Evolutionary conservation across 2,329 filamentous ascomycete species (phyloP), one percentile per base, ranked within the genome.

Genomic region (Stagonosporopsis cucurbitacearum): DNA sequence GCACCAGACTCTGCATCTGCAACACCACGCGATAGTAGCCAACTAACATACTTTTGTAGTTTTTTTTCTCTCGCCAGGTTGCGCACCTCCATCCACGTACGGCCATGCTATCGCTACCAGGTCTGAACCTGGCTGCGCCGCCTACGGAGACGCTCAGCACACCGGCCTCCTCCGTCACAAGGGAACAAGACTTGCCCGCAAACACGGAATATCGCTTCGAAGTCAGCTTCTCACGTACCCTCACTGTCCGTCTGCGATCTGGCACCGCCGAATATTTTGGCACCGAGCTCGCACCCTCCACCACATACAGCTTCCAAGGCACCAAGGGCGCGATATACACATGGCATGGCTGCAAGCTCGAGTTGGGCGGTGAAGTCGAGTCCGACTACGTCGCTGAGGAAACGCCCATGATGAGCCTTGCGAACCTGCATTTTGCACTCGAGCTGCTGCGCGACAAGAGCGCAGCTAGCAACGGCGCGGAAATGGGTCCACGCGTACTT

Each of bases 251-350:
- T 79, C 81, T 98, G 23, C 78, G 91, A 52, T 86, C 84, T 30
- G 95, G 95, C 58, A 92, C 88, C 1, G 95, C 94, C 44, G 95
- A 99, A 76, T 87, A 96, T 70, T 96, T 98, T 73, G 95, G 95
- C 72, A 93, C 94, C 51, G 95, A 99, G 78, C 88, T 99, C 39
- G 92, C 92, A 11, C 83, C 86, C 9, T 89, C 89, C 53, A 89
- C 89, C 47, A 83, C 85, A 9, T 98, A 98, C 79, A 88, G 83
- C 28, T 94, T 99, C 76, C 84, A 85, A 41, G 90, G 91, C 52
- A 85, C 85, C 64, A 96, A 96, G 79, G 90, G 90, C 54, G 93
- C 94, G 58, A 89, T 99, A 69, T 91, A 91, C 75, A 96, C 93
- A 46, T 96, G 92, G 89, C 87, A 94, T 70, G 94, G 95, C 67